Base-by-base conservation (phyloP, 495 filamentous ascomycete genomes). In the Apodospora peruviana region DNA sequence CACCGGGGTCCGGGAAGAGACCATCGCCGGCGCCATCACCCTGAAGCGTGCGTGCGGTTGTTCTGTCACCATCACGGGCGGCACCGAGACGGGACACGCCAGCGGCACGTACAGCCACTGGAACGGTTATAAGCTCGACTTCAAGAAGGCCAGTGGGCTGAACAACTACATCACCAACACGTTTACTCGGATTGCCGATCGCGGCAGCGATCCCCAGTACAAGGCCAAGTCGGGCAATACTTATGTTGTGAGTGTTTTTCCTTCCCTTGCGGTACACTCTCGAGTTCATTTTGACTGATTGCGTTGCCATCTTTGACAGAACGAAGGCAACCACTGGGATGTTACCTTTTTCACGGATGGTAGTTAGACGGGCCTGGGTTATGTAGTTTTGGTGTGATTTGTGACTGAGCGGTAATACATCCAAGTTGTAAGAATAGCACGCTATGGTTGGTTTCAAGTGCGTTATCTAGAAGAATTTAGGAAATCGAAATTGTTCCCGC, bases 81-180 rank as follows among this genome's bases (percentile, higher is more conserved):
- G 52, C 2, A 55, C 52, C 22, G 52, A 55, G 43, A 47, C 43
- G 9, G 52, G 52, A 4, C 52, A 55, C 18, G 52, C 52, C 7
- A 45, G 52, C 29, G 52, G 52, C 18, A 55, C 42, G 3, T 55
- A 55, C 19, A 45, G 40, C 18, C 52, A 55, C 23, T 40, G 25
- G 23, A 55, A 55, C 24, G 52, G 52, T 0, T 55, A 55, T 21
- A 55, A 55, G 52, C 43, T 55, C 20, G 52, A 55, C n/a, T 40
- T 55, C 38, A 24, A 34, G 41, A 55, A 51, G 43, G 46, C 29
- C 29, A 29, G 40, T 2, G 52, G 32, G 8, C 34, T 55, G 5
- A 51, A 55, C 43, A 45, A 36, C 12, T 55, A 55, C 25, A 23
- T 55, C 25, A 55, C 52, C 22, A 51, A 39, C 24, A 23, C 48